Evolutionary conservation across 495 filamentous ascomycete genomes (phyloP).

Genomic region (Xylaria curta): DNA sequence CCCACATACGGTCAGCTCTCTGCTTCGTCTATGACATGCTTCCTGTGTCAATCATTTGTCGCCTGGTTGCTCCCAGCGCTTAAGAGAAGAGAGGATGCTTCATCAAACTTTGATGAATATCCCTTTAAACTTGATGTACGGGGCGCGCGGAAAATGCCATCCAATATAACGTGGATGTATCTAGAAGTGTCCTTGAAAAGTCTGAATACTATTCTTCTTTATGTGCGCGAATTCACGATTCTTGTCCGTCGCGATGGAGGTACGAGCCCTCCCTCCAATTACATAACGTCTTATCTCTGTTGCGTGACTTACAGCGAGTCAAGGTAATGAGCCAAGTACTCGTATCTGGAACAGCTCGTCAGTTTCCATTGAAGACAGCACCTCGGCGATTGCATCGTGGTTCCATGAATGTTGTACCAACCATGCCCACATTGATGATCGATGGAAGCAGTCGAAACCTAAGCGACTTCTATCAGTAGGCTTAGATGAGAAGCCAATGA

Average conservation of each 20-base stretch:
- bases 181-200: not conserved
- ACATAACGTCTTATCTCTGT: not conserved
- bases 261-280: not conserved
- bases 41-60: not conserved
- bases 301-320: not conserved
- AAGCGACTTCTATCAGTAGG: not conserved
- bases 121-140: not conserved
- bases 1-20: not conserved
- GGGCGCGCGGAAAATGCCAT: not conserved
- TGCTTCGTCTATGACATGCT: not conserved
- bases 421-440: slow-evolving; percentile 3
- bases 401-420: not conserved
- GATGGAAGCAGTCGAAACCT: slow-evolving; percentile 29
- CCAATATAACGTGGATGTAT: not conserved
- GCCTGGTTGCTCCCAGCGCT: not conserved
- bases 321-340: not conserved
- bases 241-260: not conserved
- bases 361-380: not conserved
- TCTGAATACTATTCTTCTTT: not conserved
- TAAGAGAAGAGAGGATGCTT: not conserved
- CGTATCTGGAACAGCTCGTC: not conserved
- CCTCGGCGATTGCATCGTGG: not conserved
- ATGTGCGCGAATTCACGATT: not conserved
- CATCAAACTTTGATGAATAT: not conserved
- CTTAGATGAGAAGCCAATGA: not conserved